These are phyloP conservation scores for Pelargonium myrrhifolium DNA, from an alignment of 441 rosid genomes.

Conservation along the genomic window DNA sequence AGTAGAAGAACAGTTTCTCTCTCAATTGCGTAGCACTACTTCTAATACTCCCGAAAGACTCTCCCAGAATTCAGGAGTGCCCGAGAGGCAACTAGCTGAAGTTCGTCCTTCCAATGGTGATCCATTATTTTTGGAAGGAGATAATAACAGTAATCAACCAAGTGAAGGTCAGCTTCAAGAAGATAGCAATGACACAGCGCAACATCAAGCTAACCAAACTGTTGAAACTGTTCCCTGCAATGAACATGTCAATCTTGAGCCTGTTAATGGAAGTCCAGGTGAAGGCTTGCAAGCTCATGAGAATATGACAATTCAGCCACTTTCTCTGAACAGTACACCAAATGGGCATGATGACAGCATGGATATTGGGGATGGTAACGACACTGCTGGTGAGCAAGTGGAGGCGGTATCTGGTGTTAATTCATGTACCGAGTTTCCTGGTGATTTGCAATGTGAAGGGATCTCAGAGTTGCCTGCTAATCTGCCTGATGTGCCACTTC, in stretches of 20 bases:
- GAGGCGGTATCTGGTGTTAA: slow-evolving; percentile 37
- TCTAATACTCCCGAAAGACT: slow-evolving; percentile 55
- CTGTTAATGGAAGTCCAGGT: slow-evolving; percentile 26
- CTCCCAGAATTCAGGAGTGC: slow-evolving; percentile 48
- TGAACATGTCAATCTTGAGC: slow-evolving; percentile 33
- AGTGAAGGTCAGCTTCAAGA: slow-evolving; percentile 46
- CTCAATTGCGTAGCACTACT: slow-evolving; percentile 48
- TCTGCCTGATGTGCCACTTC: slow-evolving; percentile 31
- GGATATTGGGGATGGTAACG: slow-evolving; percentile 71
- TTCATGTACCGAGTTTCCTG: slow-evolving; percentile 38
- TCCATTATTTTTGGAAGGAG: slow-evolving; percentile 38
- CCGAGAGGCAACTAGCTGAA: slow-evolving; percentile 51
- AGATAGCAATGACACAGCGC: slow-evolving; percentile 20
- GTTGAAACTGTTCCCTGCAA: slow-evolving; percentile 32
- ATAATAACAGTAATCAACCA: slow-evolving; percentile 41
- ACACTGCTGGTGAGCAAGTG: slow-evolving; percentile 34
- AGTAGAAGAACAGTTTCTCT: slow-evolving; percentile 76
- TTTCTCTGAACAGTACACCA: slow-evolving; percentile 45
- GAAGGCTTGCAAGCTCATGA: slow-evolving; percentile 35
- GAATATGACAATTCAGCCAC: slow-evolving; percentile 44
- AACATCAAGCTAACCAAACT: slow-evolving; percentile 27
- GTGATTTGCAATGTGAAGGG: slow-evolving; percentile 29
- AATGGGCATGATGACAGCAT: slow-evolving; percentile 39
- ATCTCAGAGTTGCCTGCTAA: slow-evolving; percentile 32
- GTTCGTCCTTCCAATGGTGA: slow-evolving; percentile 41